phyloP scores from a whole-genome alignment of 176 grass and related monocot species.

The Cocos nucifera region DNA sequence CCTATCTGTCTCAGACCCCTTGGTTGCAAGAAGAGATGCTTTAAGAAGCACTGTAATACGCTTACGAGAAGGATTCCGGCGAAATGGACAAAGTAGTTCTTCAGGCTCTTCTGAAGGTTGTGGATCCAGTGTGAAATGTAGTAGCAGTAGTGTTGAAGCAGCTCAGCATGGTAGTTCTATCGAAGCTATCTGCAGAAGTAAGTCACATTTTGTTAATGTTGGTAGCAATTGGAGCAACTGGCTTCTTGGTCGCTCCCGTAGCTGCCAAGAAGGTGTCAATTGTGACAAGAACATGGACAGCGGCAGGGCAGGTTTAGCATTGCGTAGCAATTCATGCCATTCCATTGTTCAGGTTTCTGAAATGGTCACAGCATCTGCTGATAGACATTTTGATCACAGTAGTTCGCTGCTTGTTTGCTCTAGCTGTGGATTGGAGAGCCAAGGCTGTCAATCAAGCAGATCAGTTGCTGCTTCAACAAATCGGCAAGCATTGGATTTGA shows the following conservation, averaged over 20 bases:
- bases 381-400: slow-evolving; percentile 44
- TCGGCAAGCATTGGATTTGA: slow-evolving; percentile 72
- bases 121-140: slow-evolving; percentile 92
- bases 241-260: slow-evolving; percentile 81
- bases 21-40: slow-evolving; percentile 83
- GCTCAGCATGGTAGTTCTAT: slow-evolving; percentile 52
- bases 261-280: slow-evolving; percentile 83
- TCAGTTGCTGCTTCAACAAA: slow-evolving; percentile 48
- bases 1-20: slow-evolving; percentile 77
- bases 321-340: slow-evolving; percentile 84
- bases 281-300: slow-evolving; percentile 74
- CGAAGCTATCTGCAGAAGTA: slow-evolving; percentile 64
- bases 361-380: slow-evolving; percentile 33
- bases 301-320: slow-evolving; percentile 61
- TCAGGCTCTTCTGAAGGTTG: slow-evolving; percentile 96
- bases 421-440: slow-evolving; percentile 64
- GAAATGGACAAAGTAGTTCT: slow-evolving; percentile 74
- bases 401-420: slow-evolving; percentile 54
- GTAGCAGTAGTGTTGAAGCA: slow-evolving; percentile 88
- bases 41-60: slow-evolving; percentile 86
- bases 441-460: slow-evolving; percentile 61
- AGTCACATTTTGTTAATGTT: slow-evolving; percentile 40
- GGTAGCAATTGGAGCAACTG: slow-evolving; percentile 48
- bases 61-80: slow-evolving; percentile 74
- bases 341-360: slow-evolving; percentile 82